These are phyloP conservation scores for Chrysoporthe deuterocubensis DNA, from an alignment of 2,329 filamentous ascomycete species.

Conservation along the genomic window DNA sequence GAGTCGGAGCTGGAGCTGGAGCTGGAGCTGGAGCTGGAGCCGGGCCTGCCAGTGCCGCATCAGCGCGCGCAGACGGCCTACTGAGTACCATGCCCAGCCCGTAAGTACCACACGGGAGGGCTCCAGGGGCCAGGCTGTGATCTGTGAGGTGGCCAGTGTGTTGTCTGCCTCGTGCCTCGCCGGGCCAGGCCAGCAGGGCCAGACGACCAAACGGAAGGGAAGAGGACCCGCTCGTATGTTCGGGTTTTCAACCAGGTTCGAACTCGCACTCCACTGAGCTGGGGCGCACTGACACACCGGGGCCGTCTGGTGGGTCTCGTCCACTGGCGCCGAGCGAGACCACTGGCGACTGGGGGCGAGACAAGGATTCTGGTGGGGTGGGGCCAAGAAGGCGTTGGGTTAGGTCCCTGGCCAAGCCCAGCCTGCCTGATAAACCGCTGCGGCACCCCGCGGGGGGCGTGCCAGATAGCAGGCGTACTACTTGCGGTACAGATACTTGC, in stretches of 20 bases:
- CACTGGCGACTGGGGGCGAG: background rate
- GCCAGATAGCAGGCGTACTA: background rate
- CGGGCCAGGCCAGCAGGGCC: background rate
- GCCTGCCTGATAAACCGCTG: conserved; percentile 1
- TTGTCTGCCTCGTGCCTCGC: background rate
- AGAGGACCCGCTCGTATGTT: conserved; percentile 5
- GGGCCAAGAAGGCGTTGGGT: background rate
- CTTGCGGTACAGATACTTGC: background rate
- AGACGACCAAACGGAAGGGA: background rate
- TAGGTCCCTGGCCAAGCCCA: conserved; percentile 1
- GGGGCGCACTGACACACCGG: conserved; percentile 6
- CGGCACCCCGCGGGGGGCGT: conserved; percentile 6
- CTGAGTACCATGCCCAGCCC: background rate
- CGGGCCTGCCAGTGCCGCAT: background rate
- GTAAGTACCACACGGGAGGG: background rate
- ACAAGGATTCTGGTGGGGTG: background rate
- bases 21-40: background rate
- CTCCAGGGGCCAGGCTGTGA: background rate
- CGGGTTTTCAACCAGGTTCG: conserved; percentile 1
- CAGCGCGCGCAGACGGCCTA: background rate
- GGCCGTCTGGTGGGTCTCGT: background rate
- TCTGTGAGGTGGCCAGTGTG: background rate
- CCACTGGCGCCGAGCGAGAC: background rate
- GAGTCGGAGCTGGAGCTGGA: too few species aligned
- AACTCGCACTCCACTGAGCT: background rate